Evolutionary conservation across 139 green algal species (phyloP).

Genomic region (Yamagishiella unicocca): DNA sequence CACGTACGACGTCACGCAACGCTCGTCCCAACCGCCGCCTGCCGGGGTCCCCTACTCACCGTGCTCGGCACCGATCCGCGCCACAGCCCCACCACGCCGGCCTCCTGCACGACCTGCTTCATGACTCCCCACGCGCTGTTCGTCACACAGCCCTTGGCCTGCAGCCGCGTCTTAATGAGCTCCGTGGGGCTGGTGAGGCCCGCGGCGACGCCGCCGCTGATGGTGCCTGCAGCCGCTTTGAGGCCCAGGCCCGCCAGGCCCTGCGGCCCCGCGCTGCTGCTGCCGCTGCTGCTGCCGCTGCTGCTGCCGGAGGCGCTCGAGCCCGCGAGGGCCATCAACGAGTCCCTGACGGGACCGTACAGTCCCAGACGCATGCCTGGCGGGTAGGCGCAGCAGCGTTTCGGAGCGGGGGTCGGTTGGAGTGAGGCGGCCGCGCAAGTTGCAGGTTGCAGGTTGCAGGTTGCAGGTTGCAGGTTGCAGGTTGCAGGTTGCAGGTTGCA

Average conservation of each 20-base stretch:
- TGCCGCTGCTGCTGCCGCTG: neutral
- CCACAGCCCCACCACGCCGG: slow-evolving; percentile 54
- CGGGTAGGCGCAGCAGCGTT: no score
- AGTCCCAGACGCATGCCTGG: slow-evolving; percentile 84
- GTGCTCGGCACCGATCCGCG: slow-evolving; percentile 49
- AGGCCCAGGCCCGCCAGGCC: neutral
- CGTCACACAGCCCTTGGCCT: slow-evolving; percentile 6
- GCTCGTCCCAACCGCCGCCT: neutral
- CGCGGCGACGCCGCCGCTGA: slow-evolving; percentile 81
- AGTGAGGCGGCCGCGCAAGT: no score
- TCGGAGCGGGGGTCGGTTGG: no score
- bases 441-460: no score
- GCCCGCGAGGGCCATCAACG: neutral
- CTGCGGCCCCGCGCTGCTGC: neutral
- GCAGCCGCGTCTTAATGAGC: slow-evolving; percentile 76
- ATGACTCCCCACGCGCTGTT: neutral
- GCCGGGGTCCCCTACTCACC: slow-evolving; percentile 11
- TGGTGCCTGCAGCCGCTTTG: slow-evolving; percentile 81
- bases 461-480: no score
- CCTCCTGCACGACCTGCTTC: slow-evolving; percentile 23
- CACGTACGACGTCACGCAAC: no score
- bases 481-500: no score
- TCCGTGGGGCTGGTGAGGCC: slow-evolving; percentile 86
- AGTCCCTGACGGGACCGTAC: slow-evolving; percentile 80
- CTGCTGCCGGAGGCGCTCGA: neutral